These are phyloP conservation scores for Metschnikowia dekortorum DNA, from an alignment of 805 yeast species.

Conservation along the genomic window DNA sequence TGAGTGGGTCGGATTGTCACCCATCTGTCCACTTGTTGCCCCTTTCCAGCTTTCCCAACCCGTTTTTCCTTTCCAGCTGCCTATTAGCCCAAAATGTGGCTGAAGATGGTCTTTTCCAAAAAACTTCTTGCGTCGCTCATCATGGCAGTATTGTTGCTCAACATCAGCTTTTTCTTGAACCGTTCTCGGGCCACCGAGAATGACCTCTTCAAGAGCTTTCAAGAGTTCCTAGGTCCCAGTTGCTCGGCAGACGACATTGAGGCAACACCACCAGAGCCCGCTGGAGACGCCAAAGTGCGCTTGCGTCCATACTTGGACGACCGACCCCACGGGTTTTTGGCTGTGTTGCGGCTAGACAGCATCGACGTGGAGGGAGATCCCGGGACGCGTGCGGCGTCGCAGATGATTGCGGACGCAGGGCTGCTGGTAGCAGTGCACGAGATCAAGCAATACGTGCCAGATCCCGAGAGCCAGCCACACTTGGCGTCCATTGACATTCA, in stretches of 20 bases:
- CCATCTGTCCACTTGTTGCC: too few species aligned
- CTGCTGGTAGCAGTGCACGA: conserved; percentile 1
- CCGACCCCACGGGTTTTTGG: conserved; percentile 10
- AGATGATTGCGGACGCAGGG: not conserved
- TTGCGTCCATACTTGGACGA: conserved; percentile 12
- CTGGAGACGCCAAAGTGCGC: not conserved
- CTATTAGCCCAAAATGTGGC: too few species aligned
- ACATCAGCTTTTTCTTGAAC: too few species aligned
- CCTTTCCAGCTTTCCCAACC: too few species aligned
- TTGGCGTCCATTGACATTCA: not conserved
- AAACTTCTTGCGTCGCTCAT: too few species aligned
- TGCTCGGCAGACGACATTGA: not conserved
- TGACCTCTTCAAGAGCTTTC: too few species aligned
- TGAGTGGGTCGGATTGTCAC: too few species aligned
- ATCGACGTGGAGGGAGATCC: conserved; percentile 6
- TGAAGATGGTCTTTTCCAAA: too few species aligned
- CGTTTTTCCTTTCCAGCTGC: too few species aligned
- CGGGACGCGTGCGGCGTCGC: conserved; percentile 6
- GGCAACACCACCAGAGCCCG: not conserved
- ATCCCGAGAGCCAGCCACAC: not conserved
- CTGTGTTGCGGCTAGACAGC: conserved; percentile 7
- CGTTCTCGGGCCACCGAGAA: too few species aligned
- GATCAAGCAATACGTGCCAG: conserved; percentile 3
- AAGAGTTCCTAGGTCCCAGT: too few species aligned
- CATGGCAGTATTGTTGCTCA: too few species aligned